phyloP scores from a whole-genome alignment of 495 filamentous ascomycete genomes.

The Penicillium lagena region DNA sequence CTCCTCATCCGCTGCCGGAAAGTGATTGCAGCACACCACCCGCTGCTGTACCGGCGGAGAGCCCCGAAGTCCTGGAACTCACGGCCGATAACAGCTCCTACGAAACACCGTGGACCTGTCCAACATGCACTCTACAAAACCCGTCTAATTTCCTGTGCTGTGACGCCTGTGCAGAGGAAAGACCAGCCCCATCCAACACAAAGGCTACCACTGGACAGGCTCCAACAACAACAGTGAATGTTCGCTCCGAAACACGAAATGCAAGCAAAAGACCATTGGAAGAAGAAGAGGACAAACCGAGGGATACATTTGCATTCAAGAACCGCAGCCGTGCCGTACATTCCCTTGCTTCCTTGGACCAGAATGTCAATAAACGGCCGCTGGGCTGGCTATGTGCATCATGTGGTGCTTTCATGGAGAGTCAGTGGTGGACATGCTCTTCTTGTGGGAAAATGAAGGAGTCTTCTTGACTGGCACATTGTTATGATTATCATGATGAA shows the following conservation, averaged over 20 bases:
- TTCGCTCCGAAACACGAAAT: conserved; percentile 6
- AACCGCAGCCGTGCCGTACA: conserved; percentile 31
- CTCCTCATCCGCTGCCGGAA: conserved; percentile 9
- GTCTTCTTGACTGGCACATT: conserved; percentile 31
- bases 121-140: conserved; percentile 79
- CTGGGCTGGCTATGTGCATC: conserved; percentile 64
- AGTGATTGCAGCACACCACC: conserved; percentile 9
- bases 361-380: conserved; percentile 33
- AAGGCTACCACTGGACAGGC: conserved; percentile 10
- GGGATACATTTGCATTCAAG: conserved; percentile 23
- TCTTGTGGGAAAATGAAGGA: conserved; percentile 63
- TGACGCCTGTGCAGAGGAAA: conserved; percentile 68
- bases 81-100: conserved; percentile 24
- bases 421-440: conserved; percentile 74
- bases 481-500: background rate
- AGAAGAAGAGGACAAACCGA: conserved; percentile 7
- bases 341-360: conserved; percentile 30
- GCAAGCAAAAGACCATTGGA: conserved; percentile 14
- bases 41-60: background rate
- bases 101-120: conserved; percentile 61
- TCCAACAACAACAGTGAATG: background rate
- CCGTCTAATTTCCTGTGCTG: conserved; percentile 62
- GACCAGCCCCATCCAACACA: conserved; percentile 35
- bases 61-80: conserved; percentile 4
- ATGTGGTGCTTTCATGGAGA: conserved; percentile 62